Percentiles rank a stretch among this genome's conserved stretches.
Conservation (phyloP, 1,284 basidiomycete species). For the Microbotryomycetes sp. region DNA sequence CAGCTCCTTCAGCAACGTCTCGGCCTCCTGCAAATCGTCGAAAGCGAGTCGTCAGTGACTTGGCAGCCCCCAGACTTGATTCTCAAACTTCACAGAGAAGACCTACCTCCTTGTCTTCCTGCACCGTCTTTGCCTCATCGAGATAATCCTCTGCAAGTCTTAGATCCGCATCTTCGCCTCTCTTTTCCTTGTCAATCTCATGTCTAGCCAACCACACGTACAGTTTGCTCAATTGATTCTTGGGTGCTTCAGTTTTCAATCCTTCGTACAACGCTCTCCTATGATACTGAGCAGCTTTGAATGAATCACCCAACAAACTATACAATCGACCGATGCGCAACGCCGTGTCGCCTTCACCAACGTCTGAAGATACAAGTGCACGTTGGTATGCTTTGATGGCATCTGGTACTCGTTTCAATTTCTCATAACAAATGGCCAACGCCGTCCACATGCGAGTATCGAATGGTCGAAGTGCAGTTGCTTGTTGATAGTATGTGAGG, state of each 20-base stretch:
- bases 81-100: not conserved
- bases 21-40: slow-evolving; percentile 10
- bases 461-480: slow-evolving; percentile 87
- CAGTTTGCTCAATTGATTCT: slow-evolving; percentile 20
- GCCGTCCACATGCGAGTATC: slow-evolving; percentile 96
- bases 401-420: slow-evolving; percentile 70
- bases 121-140: slow-evolving; percentile 6
- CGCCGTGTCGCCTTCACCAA: slow-evolving; percentile 66
- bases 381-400: slow-evolving; percentile 83
- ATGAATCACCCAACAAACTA: slow-evolving; percentile 57
- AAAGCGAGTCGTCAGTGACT: not conserved
- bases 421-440: slow-evolving; percentile 87
- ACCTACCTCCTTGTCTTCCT: slow-evolving; percentile 24
- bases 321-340: slow-evolving; percentile 72
- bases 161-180: slow-evolving; percentile 22
- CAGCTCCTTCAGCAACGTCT: slow-evolving; percentile 21
- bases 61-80: not conserved
- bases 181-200: slow-evolving; percentile 28
- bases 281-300: slow-evolving; percentile 49
- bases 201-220: slow-evolving; percentile 31
- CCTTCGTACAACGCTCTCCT: slow-evolving; percentile 28
- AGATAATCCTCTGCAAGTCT: slow-evolving; percentile 29
- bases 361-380: slow-evolving; percentile 75
- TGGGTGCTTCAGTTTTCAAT: slow-evolving; percentile 7
- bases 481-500: slow-evolving; percentile 92